Evolutionary conservation across 345 rosid species (phyloP), one percentile per base, ranked within the genome.

Genomic region (Sonneratia caseolaris): DNA sequence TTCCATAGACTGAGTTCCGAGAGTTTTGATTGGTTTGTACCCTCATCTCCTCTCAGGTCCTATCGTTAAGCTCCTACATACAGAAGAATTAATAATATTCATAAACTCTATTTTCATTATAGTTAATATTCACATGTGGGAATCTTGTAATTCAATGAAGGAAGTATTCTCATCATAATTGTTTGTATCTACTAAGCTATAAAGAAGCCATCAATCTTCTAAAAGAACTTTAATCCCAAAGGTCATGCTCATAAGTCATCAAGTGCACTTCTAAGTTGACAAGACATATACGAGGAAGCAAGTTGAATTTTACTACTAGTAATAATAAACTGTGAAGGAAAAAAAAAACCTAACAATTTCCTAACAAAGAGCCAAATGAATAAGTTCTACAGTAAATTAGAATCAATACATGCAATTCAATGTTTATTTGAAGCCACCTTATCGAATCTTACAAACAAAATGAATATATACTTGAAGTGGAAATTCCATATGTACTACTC

Each of bases 401-500:
- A 13, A 42, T 47, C 68, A 40, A 35, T 3, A 1, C 43, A 70
- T 18, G 24, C 65, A 21, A 70, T 22, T 62, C 47, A 24, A 18
- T 18, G 61, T 40, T 0, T 0, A 35, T 49, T 36, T 53, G 7
- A 38, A 0, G 7, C 59, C 21, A 5, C 9, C 0, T 2, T 38
- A 16, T 42, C 15, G 43, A 27, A 37, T 22, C 18, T 37, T 7
- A 22, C 24, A 64, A 22, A 27, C 51, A 62, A 67, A 40, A 49
- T 24, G 68, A 69, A 3, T 16, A 21, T 13, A 22, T n/a, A 91
- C 99, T 87, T 95, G 99, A 72, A 92, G 87, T 72, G 90, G 72
- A 80, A 95, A 95, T 51, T 92, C 92, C 69, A 90, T 59, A n/a
- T 93, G 97, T 42, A 87, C 81, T 27, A 0, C 32, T 78, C 87